Evolutionary conservation across 73 alveolate genomes (phyloP), one percentile per base, ranked within the genome.

Genomic region (Symbiodinium pilosum): DNA sequence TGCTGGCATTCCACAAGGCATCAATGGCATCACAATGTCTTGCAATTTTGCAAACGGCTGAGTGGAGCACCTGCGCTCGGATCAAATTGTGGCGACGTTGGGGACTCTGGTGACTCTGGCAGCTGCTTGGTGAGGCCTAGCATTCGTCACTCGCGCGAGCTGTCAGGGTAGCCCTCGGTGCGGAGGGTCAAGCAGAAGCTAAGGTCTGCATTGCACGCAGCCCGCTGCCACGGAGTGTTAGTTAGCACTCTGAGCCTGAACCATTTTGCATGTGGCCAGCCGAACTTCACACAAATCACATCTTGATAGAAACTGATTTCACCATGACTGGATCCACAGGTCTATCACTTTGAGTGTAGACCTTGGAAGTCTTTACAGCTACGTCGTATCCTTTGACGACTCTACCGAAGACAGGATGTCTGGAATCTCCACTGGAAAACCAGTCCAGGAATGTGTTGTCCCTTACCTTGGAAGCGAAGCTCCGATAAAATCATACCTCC

Each of bases 371-470:
- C 56, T 69, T 75, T 83, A 92, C 98, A 2, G 91, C 98, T 20
- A 47, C 43, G 83, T 92, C 98, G 91, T 92, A 92, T 54, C 91
- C 91, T 59, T 92, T 75, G 83, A 86, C 54, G 24, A 52, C 94
- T 44, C 42, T 73, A 20, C 98, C 98, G 30, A 92, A 92, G 64
- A 92, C 98, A 2, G 98, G 98, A 40, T 92, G 91, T 38, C 91
- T 11, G 42, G 91, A 69, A 16, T 92, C 98, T 20, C 98, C 98
- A n/a, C 83, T 89, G 2, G 98, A 92, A 59, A 92, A 92, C 98
- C 98, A 92, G 56, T 92, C 98, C 98, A 92, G 44, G 54, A 92
- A 92, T 42, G 56, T 92, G 42, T 92, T 92, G 98, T 92, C 91
- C 41, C 73, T 88, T 34, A 88, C 95, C 95, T 88, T 12, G 54